Conservation (phyloP, 306 rosid genomes). For the Phaseolus lunatus region DNA sequence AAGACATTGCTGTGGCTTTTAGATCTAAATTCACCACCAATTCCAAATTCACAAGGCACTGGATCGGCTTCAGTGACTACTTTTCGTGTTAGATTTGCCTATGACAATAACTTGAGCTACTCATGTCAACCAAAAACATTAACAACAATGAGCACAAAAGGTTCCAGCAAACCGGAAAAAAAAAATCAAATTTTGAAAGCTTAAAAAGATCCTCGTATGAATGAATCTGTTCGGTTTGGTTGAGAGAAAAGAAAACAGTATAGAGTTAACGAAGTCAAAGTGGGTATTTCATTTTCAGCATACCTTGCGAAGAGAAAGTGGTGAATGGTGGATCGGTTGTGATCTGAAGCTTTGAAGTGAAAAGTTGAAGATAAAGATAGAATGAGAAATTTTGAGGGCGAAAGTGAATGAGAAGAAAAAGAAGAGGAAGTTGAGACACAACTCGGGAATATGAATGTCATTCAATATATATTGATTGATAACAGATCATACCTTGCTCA, state of each 20-base stretch:
- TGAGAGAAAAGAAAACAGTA: constrained; percentile 33
- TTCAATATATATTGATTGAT: constrained; percentile 40
- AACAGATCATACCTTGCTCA: constrained; percentile 35
- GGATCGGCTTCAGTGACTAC: constrained; percentile 47
- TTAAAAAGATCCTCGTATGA: not conserved
- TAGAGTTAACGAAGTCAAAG: constrained; percentile 22
- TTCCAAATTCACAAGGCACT: constrained; percentile 29
- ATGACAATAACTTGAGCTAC: constrained; percentile 31
- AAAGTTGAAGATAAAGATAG: constrained; percentile 11
- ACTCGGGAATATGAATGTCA: constrained; percentile 38
- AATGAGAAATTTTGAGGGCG: not conserved
- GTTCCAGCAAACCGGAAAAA: constrained; percentile 7
- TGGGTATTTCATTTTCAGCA: constrained; percentile 1
- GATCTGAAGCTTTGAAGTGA: constrained; percentile 40
- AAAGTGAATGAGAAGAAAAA: constrained; percentile 31
- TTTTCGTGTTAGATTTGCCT: constrained; percentile 19
- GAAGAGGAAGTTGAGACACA: constrained; percentile 9
- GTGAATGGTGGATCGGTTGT: constrained; percentile 58
- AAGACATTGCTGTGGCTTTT: constrained; percentile 67
- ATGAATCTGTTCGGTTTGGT: constrained; percentile 36
- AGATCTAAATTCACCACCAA: constrained; percentile 66
- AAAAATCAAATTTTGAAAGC: constrained; percentile 32
- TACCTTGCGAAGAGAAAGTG: constrained; percentile 52
- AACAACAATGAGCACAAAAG: not conserved
- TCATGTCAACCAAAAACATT: not conserved